phyloP scores from a whole-genome alignment of 2,329 filamentous ascomycete genomes.

The Fulvia fulva region DNA sequence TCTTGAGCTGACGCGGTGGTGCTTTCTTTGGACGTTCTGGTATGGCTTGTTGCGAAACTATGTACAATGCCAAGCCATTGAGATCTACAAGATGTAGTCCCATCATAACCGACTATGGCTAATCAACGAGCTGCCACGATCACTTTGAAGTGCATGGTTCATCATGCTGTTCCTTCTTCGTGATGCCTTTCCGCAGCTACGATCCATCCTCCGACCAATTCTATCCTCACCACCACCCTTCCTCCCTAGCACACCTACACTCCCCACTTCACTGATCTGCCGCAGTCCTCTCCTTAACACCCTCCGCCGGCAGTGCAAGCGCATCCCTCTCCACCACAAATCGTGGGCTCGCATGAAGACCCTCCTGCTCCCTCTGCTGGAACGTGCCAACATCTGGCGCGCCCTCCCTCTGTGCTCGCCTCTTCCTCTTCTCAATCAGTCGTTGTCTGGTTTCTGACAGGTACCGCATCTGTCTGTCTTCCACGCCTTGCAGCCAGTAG shows the following conservation, averaged over 20 bases:
- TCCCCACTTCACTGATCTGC: constrained; percentile 11
- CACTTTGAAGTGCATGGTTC: background rate
- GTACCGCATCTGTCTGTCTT: constrained; percentile 73
- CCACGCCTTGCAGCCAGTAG: constrained; percentile 92
- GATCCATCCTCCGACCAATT: background rate
- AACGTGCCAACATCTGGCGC: constrained; percentile 26
- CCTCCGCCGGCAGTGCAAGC: constrained; percentile 5
- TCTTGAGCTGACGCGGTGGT: background rate
- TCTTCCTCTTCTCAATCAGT: constrained; percentile 83
- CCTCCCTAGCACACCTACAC: background rate
- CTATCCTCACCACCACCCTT: background rate
- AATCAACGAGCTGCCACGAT: background rate
- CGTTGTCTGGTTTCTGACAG: constrained; percentile 73
- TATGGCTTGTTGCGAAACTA: background rate
- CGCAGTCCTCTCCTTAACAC: constrained; percentile 14
- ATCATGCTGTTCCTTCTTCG: background rate
- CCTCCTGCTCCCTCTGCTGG: constrained; percentile 33
- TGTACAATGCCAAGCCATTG: constrained; percentile 5
- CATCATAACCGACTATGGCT: background rate
- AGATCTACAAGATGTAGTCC: background rate
- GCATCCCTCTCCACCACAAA: constrained; percentile 9
- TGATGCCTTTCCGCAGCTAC: background rate
- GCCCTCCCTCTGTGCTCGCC: constrained; percentile 65
- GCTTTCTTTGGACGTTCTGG: background rate
- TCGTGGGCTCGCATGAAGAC: constrained; percentile 25